Evolutionary conservation across 371 early-diverging fungal genomes (phyloP).

Genomic region (Zopfochytrium polystomum): DNA sequence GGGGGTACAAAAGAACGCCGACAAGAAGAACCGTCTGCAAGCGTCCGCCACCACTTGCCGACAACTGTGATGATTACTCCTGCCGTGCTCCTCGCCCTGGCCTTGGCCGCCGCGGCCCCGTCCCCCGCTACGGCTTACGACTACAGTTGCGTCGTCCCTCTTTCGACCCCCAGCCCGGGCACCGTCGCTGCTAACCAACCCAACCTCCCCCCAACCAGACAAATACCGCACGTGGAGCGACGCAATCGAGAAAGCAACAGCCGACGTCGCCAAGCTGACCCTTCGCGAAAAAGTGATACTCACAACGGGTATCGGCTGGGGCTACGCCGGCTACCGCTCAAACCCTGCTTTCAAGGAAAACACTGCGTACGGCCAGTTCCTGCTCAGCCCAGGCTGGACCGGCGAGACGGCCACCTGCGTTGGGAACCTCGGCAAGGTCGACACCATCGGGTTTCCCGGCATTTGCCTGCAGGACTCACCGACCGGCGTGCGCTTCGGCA

Average conservation of each 20-base stretch:
- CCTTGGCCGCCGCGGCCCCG: no score
- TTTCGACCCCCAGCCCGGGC: no score
- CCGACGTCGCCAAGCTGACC: conserved; percentile 7
- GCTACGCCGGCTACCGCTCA: conserved; percentile 5
- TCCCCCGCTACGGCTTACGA: no score
- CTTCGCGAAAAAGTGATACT: conserved; percentile 19
- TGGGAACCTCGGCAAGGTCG: conserved; percentile 44
- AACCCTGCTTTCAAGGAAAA: not conserved
- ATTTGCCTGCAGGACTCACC: conserved; percentile 60
- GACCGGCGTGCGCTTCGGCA: conserved; percentile 45
- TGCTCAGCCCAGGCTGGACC: not conserved
- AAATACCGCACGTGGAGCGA: conserved; percentile 16
- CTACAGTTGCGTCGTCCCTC: no score
- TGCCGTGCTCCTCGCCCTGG: no score
- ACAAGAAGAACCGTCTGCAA: no score
- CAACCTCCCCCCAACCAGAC: no score
- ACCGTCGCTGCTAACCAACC: no score
- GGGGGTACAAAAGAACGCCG: no score
- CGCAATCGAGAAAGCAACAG: conserved; percentile 12
- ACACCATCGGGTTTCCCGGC: conserved; percentile 42
- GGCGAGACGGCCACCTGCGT: conserved; percentile 28
- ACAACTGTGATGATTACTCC: no score
- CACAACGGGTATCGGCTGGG: conserved; percentile 53
- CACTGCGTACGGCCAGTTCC: not conserved
- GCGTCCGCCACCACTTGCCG: no score